Conservation (phyloP, 768 basidiomycete genomes). For the Trametes punicea region DNA sequence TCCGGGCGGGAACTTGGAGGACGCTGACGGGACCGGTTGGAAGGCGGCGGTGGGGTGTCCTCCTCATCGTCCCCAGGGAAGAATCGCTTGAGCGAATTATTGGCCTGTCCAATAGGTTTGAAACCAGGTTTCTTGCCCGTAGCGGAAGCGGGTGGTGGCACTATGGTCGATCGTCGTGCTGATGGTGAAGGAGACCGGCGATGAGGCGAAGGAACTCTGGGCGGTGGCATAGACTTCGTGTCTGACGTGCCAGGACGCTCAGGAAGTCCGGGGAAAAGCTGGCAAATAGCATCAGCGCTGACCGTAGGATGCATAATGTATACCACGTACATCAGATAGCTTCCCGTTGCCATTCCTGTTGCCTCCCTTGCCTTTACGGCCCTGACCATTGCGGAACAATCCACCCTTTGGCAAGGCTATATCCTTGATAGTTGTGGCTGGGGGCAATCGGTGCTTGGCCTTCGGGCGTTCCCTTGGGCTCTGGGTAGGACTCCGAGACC, state of each 20-base stretch:
- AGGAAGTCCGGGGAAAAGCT: conserved; percentile 16
- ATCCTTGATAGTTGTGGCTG: conserved; percentile 39
- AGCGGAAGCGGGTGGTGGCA: background rate
- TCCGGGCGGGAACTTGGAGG: conserved; percentile 2
- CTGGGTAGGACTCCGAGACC: conserved; percentile 41
- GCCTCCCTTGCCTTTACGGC: conserved; percentile 7
- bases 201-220: conserved; percentile 2
- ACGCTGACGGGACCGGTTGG: background rate
- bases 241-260: background rate
- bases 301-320: no score
- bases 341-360: conserved; percentile 18
- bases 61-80: conserved; percentile 85
- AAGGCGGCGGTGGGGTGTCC: conserved; percentile 33
- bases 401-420: conserved; percentile 21
- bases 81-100: conserved; percentile 65
- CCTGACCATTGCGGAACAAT: conserved; percentile 15
- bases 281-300: background rate
- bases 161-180: background rate
- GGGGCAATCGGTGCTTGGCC: conserved; percentile 63
- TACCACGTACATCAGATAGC: conserved; percentile 16
- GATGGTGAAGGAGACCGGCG: conserved; percentile 7
- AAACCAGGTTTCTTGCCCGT: conserved; percentile 49
- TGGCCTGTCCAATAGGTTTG: conserved; percentile 60
- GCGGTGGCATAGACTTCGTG: conserved; percentile 9
- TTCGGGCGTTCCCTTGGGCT: conserved; percentile 53